phyloP scores from a whole-genome alignment of 805 yeast genomes.

The Teunomyces tritomae region DNA sequence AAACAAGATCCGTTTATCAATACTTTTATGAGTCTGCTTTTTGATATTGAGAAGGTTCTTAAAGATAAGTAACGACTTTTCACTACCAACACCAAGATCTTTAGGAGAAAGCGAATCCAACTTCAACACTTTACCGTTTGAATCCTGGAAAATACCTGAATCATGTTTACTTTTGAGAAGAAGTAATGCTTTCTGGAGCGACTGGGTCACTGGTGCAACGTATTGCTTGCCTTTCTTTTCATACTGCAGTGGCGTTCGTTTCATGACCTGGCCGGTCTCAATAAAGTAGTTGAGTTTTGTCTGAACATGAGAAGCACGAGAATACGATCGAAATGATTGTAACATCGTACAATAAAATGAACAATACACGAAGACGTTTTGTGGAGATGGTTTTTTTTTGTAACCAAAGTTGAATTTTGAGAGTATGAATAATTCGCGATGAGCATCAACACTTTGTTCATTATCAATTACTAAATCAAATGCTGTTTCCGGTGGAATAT shows the following conservation, averaged over 20 bases:
- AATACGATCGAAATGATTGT: background rate
- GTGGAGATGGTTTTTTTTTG: too few species aligned
- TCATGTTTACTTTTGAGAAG: slow-evolving; percentile 16
- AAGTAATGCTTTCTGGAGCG: slow-evolving; percentile 23
- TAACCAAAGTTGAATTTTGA: background rate
- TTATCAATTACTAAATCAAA: background rate
- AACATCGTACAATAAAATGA: background rate
- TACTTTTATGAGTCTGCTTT: slow-evolving; percentile 19
- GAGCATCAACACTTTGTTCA: slow-evolving; percentile 1
- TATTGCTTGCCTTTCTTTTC: slow-evolving; percentile 8
- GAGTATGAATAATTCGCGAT: slow-evolving; percentile 2
- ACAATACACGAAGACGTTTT: too few species aligned
- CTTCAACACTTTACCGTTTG: slow-evolving; percentile 22
- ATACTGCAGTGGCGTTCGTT: slow-evolving; percentile 15
- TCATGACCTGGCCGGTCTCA: slow-evolving; percentile 26
- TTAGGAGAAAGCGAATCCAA: slow-evolving; percentile 20
- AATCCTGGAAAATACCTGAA: slow-evolving; percentile 17
- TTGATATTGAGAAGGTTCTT: slow-evolving; percentile 26
- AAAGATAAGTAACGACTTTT: slow-evolving; percentile 24
- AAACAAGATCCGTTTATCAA: slow-evolving; percentile 48
- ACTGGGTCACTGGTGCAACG: slow-evolving; percentile 4
- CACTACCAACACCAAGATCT: slow-evolving; percentile 22
- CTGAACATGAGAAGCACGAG: slow-evolving; percentile 11
- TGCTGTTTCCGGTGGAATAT: slow-evolving; percentile 14
- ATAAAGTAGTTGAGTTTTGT: slow-evolving; percentile 25